Base-by-base conservation (phyloP, 768 basidiomycete genomes). In the Filobasidium floriforme region DNA sequence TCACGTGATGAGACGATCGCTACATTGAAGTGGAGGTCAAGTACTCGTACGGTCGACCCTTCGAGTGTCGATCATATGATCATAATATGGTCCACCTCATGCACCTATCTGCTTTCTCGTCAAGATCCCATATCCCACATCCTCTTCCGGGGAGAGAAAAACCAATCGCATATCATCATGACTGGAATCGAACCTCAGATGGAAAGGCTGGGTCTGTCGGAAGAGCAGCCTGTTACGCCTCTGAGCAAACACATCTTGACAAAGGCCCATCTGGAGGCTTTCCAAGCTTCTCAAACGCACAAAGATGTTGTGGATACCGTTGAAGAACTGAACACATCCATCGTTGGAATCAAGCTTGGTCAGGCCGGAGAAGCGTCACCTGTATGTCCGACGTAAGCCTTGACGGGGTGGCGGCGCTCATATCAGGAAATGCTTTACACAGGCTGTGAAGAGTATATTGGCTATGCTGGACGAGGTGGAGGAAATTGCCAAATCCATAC, bases 231-330 rank as follows among this genome's bases (percentile, higher is more conserved):
- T 49, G 18, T 49, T 49, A 18, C 46, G 46, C 46, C 46, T 49
- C n/a, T 32, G 15, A 28, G 5, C 22, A 94, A 93, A 80, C 81
- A 80, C 28, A 89, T 99, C 68, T 80, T 98, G 32, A 84, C 87
- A 1, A 84, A 83, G 37, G 84, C 83, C 5, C 92, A 97, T 71
- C 84, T 98, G 0, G 82, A 84, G 24, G 85, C 85, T n/a, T 99
- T 96, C 74, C 87, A 91, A 73, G 72, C 80, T 9, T 92, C 90
- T 0, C 75, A 82, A 57, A 88, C 92, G 0, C 85, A 92, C 73
- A 75, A 81, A 26, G 81, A 84, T 10, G 81, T 98, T 65, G 76
- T 90, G 7, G 74, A 80, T 0, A 92, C 90, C 72, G 84, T 97
- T 62, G 83, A 87, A 63, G 80, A 81, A 0, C 82, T 97, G 40